Evolutionary conservation across 1,284 basidiomycete genomes (phyloP).

Genomic region (Cutaneotrichosporon dermatis): DNA sequence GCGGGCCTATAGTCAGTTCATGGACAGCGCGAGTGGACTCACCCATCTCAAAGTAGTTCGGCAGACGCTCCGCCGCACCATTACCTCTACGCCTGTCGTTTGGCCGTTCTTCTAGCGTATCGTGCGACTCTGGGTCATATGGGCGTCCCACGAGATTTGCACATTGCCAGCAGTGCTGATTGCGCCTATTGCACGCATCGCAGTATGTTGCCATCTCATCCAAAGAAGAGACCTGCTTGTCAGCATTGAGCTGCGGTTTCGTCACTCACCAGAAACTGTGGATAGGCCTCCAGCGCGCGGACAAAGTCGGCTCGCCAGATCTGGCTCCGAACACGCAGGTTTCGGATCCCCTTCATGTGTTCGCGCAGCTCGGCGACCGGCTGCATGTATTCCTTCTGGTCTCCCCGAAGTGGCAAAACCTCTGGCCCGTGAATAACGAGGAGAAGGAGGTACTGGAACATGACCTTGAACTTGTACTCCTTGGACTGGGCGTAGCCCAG

Average conservation of each 20-base stretch:
- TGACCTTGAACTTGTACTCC: slow-evolving; percentile 53
- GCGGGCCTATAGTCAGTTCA: neutral
- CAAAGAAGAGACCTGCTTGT: neutral
- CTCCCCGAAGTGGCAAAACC: slow-evolving; percentile 25
- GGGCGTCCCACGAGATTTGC: neutral
- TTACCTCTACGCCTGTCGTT: neutral
- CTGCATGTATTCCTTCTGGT: slow-evolving; percentile 28
- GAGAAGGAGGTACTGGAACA: slow-evolving; percentile 79
- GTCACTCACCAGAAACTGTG: slow-evolving; percentile 55
- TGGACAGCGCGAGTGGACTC: neutral
- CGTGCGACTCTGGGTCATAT: slow-evolving; percentile 3
- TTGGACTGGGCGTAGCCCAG: slow-evolving; percentile 62
- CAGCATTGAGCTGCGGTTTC: neutral
- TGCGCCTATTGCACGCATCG: slow-evolving; percentile 10
- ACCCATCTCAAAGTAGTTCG: slow-evolving; percentile 3
- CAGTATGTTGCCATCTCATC: slow-evolving; percentile 4
- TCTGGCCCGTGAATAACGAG: slow-evolving; percentile 57
- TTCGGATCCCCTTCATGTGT: neutral
- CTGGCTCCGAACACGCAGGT: slow-evolving; percentile 62
- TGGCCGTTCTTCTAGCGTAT: neutral
- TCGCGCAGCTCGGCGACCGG: neutral
- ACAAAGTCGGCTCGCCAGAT: slow-evolving; percentile 71
- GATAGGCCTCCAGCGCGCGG: slow-evolving; percentile 60
- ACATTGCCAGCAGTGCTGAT: slow-evolving; percentile 2
- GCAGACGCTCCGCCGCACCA: neutral